Evolutionary conservation across 208 protist species (phyloP), one percentile per base, ranked within the genome.

Genomic region (Porcisia hertigi): DNA sequence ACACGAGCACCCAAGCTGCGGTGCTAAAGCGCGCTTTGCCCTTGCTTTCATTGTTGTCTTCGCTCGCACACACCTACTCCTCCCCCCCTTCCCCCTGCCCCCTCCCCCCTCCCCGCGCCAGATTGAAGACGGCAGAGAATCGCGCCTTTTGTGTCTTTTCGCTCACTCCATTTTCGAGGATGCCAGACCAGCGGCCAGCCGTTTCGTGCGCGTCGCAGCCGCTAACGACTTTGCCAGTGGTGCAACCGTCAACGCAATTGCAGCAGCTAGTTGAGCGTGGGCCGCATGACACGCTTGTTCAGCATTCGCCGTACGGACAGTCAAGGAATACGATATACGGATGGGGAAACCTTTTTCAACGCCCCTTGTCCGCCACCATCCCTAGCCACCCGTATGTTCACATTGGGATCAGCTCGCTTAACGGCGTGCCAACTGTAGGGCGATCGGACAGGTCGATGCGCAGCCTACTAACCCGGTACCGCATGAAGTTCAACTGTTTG

Each of bases 321-420:
- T 70, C 62, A 39, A 81, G 77, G 41, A 84, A 84, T 71, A 52
- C 60, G 34, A 43, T 20, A 30, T 92, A 90, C 66, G 90, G 90
- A 14, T 94, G 90, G 87, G 90, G 90, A 0, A 83, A 73, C 63
- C 87, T 88, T 55, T 94, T 94, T 70, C 64, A 72, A 55, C 73
- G 75, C 8, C 72, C 82, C 30, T 41, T 70, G 20, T 70, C 71
- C 36, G 87, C 89, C 34, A 30, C 66, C 34, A 53, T 95, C 8
- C 49, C 84, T 3, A 75, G 57, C 7, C 81, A 86, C 73, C 75
- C 88, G 1, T 71, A 76, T 23, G 84, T 93, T 69, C 91, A 91
- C 82, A 92, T 95, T 73, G 91, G 88, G 45, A 77, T 93, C 62
- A 95, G 89, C 75, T 95, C 89, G 20, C 77, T 93, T 7, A 93